Evolutionary conservation across 2,329 filamentous ascomycete species (phyloP), one percentile per base, ranked within the genome.

Genomic region (Lithohypha guttulata): DNA sequence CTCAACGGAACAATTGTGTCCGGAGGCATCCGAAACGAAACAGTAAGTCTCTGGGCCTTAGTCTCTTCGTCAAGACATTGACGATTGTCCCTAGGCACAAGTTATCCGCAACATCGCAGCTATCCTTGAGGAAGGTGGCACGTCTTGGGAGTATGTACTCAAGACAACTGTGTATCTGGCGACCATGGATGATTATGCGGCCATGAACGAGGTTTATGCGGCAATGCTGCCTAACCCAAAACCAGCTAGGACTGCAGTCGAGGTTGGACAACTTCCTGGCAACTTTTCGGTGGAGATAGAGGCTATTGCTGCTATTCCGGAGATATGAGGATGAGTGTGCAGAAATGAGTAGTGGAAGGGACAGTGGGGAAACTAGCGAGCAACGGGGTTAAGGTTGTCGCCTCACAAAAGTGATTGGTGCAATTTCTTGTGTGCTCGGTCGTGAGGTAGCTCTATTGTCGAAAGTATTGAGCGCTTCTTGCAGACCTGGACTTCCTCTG

Each of bases 121-220:
- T 1, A 65, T 81, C 6, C 72, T 82, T 18, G 64, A 71, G 46
- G 76, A 69, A 4, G 72, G 75, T 0, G 75, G 75, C 1, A 72
- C 68, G 30, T 64, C 61, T 38, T 61, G 79, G 30, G 62, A 68
- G 22, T 76, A 79, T 41, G 69, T 75, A 0, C 68, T 81, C 55
- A 81, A 81, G 58, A 70, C 77, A 42, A 81, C 79, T 48, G 63
- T 81, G 17, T 82, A 76, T 53, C 55, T 82, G 15, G 72, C 70
- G 1, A 68, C 69, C 39, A 81, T 82, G 76, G 63, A 70, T 34
- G 65, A 81, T 53, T 82, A 80, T 53, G 66, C 62, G 60, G 77
- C 77, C 58, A 84, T 93, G 81, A 93, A 93, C 64, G 71, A 71
- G 49, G 81, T 84, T 55, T 93, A 91, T 61, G 80, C 79, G 4